Conservation (phyloP, 1,284 basidiomycete species). For the Ustilago curta region DNA sequence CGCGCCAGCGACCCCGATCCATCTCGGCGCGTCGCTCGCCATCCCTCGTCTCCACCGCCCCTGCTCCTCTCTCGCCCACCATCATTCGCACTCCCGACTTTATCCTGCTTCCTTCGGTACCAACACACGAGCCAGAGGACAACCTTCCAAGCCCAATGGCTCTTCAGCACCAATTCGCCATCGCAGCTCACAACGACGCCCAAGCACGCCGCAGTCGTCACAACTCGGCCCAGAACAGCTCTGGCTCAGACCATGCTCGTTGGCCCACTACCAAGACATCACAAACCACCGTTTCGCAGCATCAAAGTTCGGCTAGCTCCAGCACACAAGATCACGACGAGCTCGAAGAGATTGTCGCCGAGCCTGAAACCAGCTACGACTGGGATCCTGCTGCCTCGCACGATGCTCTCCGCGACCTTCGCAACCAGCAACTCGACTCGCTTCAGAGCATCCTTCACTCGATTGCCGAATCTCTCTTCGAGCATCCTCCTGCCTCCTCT, state of each 20-base stretch:
- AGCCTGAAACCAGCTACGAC: slow-evolving; percentile 15
- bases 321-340: slow-evolving; percentile 21
- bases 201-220: slow-evolving; percentile 22
- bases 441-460: slow-evolving; percentile 34
- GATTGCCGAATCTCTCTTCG: slow-evolving; percentile 32
- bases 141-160: slow-evolving; percentile 38
- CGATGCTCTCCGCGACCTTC: slow-evolving; percentile 28
- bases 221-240: slow-evolving; percentile 17
- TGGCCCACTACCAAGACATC: not conserved
- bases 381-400: slow-evolving; percentile 12
- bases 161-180: slow-evolving; percentile 37
- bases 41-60: slow-evolving; percentile 5
- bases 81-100: slow-evolving; percentile 48
- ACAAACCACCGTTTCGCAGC: not conserved
- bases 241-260: slow-evolving; percentile 7
- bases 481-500: slow-evolving; percentile 1
- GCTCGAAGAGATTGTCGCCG: slow-evolving; percentile 38
- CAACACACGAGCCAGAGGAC: slow-evolving; percentile 55
- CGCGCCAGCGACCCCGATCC: slow-evolving; percentile 25
- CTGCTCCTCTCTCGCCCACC: slow-evolving; percentile 33
- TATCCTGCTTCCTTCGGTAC: slow-evolving; percentile 49
- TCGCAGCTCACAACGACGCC: slow-evolving; percentile 30
- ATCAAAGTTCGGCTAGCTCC: not conserved
- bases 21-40: slow-evolving; percentile 12
- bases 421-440: slow-evolving; percentile 37